A percentile compares a stretch with the other conserved stretches of the same genome.
Conservation (phyloP, 805 yeast species). For the Myxozyma monticola region DNA sequence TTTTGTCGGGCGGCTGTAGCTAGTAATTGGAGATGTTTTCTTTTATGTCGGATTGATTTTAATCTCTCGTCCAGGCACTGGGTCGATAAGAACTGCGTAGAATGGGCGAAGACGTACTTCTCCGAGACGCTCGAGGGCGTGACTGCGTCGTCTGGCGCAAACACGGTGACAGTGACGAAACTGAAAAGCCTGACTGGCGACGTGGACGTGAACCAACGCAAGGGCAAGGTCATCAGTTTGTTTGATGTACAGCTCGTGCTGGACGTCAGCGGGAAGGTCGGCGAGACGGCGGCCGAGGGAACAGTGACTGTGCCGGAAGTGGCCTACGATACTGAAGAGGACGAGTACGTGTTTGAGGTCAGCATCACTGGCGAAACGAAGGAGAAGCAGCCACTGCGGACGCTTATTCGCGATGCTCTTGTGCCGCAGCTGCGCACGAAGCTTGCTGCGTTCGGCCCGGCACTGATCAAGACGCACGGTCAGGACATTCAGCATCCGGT, state of each 20-base stretch:
- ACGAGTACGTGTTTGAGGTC: slow-evolving; percentile 82
- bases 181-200: slow-evolving; percentile 82
- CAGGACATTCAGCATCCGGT: slow-evolving; percentile 83
- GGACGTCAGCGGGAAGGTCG: slow-evolving; percentile 52
- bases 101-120: slow-evolving; percentile 84
- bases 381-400: slow-evolving; percentile 49
- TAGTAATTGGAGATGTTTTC: neutral
- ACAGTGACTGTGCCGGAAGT: slow-evolving; percentile 84
- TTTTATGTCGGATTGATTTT: neutral
- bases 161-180: slow-evolving; percentile 42
- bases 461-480: slow-evolving; percentile 72
- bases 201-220: slow-evolving; percentile 94
- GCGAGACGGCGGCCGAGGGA: slow-evolving; percentile 57
- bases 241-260: slow-evolving; percentile 76
- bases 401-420: slow-evolving; percentile 54
- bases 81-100: slow-evolving; percentile 96
- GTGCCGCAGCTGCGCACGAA: slow-evolving; percentile 67
- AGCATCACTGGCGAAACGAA: slow-evolving; percentile 58
- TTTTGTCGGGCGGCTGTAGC: neutral
- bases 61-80: slow-evolving; percentile 62
- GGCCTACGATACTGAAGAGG: slow-evolving; percentile 85
- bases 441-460: slow-evolving; percentile 70
- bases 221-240: slow-evolving; percentile 90
- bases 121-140: slow-evolving; percentile 57
- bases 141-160: slow-evolving; percentile 38